Conservation (phyloP, 768 basidiomycete genomes). For the Agaricus blazei region DNA sequence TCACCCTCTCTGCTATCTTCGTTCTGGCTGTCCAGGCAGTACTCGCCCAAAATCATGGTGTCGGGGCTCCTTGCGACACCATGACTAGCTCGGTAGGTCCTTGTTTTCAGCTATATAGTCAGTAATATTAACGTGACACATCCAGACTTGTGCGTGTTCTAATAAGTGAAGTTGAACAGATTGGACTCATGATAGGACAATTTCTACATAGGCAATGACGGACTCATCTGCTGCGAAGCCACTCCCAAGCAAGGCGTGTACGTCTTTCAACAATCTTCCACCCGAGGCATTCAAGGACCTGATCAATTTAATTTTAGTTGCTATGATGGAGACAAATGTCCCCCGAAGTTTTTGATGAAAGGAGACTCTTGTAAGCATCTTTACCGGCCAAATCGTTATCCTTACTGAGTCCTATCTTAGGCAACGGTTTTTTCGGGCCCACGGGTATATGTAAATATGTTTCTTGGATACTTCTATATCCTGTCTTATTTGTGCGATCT, state of each 20-base stretch:
- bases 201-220: slow-evolving; percentile 9
- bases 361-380: slow-evolving; percentile 13
- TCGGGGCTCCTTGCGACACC: slow-evolving; percentile 1
- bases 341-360: slow-evolving; percentile 12
- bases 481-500: neutral
- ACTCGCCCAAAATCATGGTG: neutral
- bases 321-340: slow-evolving; percentile 12
- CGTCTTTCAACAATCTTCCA: neutral
- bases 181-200: too few species aligned
- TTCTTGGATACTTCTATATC: neutral
- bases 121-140: neutral
- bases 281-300: neutral
- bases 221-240: slow-evolving; percentile 14
- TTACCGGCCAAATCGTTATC: too few species aligned
- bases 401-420: neutral
- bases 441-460: neutral
- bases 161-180: neutral
- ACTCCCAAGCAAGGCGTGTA: slow-evolving; percentile 14
- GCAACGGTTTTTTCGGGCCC: slow-evolving; percentile 14
- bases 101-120: neutral
- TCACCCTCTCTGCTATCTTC: neutral
- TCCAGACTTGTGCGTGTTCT: neutral
- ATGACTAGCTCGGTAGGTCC: slow-evolving; percentile 4
- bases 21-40: neutral
- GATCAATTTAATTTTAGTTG: slow-evolving; percentile 4